Evolutionary conservation across 2,329 filamentous ascomycete species (phyloP).

Genomic region (Salinomyces thailandicus): DNA sequence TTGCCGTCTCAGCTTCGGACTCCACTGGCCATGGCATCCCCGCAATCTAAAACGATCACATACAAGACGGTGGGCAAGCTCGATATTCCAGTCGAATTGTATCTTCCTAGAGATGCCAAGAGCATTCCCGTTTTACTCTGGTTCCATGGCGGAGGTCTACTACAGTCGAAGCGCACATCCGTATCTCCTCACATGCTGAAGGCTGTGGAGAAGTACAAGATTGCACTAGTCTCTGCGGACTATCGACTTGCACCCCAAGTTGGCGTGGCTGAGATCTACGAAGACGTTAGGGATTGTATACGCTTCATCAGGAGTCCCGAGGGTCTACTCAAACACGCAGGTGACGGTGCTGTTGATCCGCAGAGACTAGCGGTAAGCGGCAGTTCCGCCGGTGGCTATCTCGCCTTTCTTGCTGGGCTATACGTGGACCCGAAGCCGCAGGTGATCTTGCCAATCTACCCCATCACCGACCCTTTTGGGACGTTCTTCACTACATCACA

Average conservation of each 20-base stretch:
- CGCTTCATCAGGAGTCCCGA: slow-evolving; percentile 16
- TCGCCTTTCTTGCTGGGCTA: slow-evolving; percentile 22
- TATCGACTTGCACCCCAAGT: slow-evolving; percentile 25
- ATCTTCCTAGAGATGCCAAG: slow-evolving; percentile 9
- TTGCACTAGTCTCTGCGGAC: slow-evolving; percentile 23
- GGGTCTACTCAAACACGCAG: slow-evolving; percentile 9
- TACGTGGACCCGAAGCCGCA: slow-evolving; percentile 24
- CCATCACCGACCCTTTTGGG: slow-evolving; percentile 25
- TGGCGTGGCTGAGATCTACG: slow-evolving; percentile 20
- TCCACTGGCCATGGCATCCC: slow-evolving; percentile 5
- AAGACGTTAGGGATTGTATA: slow-evolving; percentile 22
- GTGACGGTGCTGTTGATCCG: slow-evolving; percentile 11
- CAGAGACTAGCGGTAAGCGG: slow-evolving; percentile 20
- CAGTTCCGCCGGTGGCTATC: slow-evolving; percentile 22
- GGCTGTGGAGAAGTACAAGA: slow-evolving; percentile 15
- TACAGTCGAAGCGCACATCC: slow-evolving; percentile 19
- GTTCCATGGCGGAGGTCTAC: slow-evolving; percentile 20
- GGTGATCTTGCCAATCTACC: slow-evolving; percentile 23
- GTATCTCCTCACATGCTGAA: slow-evolving; percentile 19
- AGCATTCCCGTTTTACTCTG: slow-evolving; percentile 12
- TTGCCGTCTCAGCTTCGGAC: too few relatives aligned
- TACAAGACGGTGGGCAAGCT: slow-evolving; percentile 13
- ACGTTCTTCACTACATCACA: slow-evolving; percentile 22
- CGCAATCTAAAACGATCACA: slow-evolving; percentile 6
- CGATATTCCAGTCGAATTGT: slow-evolving; percentile 12